Conservation (phyloP, 139 green algal genomes). For the Micractinium sp. region DNA sequence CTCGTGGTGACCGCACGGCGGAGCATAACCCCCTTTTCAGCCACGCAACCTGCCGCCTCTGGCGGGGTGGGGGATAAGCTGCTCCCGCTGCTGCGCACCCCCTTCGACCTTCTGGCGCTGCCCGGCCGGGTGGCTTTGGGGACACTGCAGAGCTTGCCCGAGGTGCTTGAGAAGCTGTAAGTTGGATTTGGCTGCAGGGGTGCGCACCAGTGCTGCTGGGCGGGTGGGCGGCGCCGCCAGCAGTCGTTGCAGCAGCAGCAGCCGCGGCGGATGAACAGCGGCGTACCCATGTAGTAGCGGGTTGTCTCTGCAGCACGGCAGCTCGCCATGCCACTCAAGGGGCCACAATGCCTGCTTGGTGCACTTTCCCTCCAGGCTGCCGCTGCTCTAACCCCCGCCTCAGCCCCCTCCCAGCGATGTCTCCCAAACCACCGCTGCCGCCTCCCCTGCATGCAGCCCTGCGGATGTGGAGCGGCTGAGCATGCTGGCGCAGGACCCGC, state of each 20-base stretch:
- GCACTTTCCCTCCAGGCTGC: too few relatives aligned
- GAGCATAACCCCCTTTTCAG: background rate
- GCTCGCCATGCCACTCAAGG: background rate
- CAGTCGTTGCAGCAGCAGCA: too few relatives aligned
- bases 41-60: background rate
- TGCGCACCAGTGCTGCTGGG: background rate
- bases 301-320: background rate
- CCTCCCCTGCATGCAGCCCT: conserved; percentile 45
- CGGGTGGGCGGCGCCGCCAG: too few relatives aligned
- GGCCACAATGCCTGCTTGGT: too few relatives aligned
- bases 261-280: background rate
- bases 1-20: background rate
- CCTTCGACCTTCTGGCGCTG: conserved; percentile 42
- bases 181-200: background rate
- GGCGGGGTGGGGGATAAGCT: conserved; percentile 22
- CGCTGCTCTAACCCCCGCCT: background rate
- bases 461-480: conserved; percentile 58
- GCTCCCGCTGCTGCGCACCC: conserved; percentile 31
- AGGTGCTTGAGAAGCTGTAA: conserved; percentile 40
- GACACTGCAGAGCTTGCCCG: conserved; percentile 22
- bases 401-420: background rate
- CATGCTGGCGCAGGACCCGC: conserved; percentile 66
- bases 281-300: background rate
- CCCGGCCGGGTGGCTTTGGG: conserved; percentile 35
- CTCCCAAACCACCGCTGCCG: background rate